Evolutionary conservation across 306 rosid genomes (phyloP).

Genomic region (Lathyrus tuberosus): DNA sequence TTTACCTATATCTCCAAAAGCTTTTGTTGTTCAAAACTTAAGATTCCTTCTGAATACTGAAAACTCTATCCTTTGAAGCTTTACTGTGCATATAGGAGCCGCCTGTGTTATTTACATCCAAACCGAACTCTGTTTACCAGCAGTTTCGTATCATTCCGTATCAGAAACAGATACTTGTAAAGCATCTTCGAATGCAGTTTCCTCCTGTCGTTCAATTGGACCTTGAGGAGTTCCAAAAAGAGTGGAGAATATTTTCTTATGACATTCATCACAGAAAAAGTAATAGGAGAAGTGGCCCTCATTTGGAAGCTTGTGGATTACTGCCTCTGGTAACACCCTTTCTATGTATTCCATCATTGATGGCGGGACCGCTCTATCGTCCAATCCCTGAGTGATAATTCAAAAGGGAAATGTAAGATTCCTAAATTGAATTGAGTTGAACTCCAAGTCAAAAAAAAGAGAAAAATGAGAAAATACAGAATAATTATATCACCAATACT

Average conservation of each 20-base stretch:
- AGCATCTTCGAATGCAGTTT: constrained; percentile 40
- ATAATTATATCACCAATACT: background rate
- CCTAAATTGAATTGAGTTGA: background rate
- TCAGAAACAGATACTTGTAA: constrained; percentile 38
- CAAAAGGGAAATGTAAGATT: constrained; percentile 28
- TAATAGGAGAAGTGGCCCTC: constrained; percentile 93
- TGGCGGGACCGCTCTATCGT: constrained; percentile 78
- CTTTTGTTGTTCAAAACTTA: constrained; percentile 39
- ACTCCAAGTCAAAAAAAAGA: background rate
- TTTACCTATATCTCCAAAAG: constrained; percentile 40
- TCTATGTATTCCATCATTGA: constrained; percentile 66
- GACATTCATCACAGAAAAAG: constrained; percentile 86
- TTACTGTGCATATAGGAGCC: constrained; percentile 43
- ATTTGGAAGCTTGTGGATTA: constrained; percentile 75
- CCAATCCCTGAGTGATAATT: constrained; percentile 73
- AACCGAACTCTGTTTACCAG: constrained; percentile 33
- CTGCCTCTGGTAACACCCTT: constrained; percentile 75
- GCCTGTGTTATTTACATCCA: constrained; percentile 70
- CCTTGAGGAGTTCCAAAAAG: constrained; percentile 85
- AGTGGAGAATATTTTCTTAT: constrained; percentile 65
- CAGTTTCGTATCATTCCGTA: constrained; percentile 38
- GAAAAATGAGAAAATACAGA: background rate
- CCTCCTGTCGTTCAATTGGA: constrained; percentile 46
- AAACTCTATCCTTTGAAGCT: constrained; percentile 44
- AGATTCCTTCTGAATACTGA: constrained; percentile 4